Conservation (phyloP, 257 asterid genomes). For the Gentiana straminea region DNA sequence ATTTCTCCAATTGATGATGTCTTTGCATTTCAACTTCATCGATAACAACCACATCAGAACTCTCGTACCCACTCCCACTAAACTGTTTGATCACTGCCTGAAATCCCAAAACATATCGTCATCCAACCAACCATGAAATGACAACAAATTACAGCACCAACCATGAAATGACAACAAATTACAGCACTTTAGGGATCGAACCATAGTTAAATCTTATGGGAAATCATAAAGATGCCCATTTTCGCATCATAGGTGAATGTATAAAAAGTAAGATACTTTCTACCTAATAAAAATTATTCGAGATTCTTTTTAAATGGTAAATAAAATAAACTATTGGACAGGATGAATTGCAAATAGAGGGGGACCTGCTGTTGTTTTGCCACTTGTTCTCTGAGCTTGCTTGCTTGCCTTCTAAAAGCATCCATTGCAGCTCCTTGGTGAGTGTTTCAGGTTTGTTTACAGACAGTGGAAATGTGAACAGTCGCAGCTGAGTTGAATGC, state of each 20-base stretch:
- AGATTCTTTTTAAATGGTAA: too few relatives aligned
- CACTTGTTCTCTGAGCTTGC: conserved; percentile 83
- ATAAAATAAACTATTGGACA: neutral
- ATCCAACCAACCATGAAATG: neutral
- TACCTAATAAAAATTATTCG: too few relatives aligned
- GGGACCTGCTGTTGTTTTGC: conserved; percentile 93
- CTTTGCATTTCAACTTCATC: conserved; percentile 88
- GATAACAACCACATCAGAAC: conserved; percentile 70
- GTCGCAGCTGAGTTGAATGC: neutral
- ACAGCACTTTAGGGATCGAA: neutral
- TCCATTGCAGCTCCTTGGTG: conserved; percentile 43
- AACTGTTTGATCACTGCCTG: conserved; percentile 97
- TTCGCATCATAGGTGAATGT: too few relatives aligned
- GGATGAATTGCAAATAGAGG: neutral
- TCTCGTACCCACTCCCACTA: conserved; percentile 82
- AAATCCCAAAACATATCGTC: conserved; percentile 6
- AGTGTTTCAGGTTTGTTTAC: too few relatives aligned
- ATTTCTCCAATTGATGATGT: conserved; percentile 82
- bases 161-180: neutral
- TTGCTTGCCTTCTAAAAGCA: conserved; percentile 88
- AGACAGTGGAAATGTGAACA: too few relatives aligned
- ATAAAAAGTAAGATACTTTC: neutral
- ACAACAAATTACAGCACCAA: neutral
- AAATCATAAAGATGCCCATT: neutral
- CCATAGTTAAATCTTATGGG: too few relatives aligned